Evolutionary conservation across 2,329 filamentous ascomycete genomes (phyloP), one percentile per base, ranked within the genome.

Genomic region (Parastagonospora avenae): DNA sequence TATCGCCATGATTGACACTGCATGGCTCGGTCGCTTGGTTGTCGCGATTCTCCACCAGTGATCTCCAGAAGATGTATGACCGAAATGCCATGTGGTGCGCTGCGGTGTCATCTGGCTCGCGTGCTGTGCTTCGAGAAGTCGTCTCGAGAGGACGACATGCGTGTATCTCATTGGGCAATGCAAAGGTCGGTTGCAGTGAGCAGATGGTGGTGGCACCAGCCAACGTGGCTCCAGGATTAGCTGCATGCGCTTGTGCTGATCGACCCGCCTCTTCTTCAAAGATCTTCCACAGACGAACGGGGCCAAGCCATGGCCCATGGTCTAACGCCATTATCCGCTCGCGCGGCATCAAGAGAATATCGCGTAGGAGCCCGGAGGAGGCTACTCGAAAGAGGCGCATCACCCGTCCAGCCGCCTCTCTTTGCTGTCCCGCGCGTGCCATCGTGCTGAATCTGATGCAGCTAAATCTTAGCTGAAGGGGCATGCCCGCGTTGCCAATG

Each of bases 191-290:
- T 48, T 64, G 58, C 42, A 60, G 44, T 32, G 47, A 47, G 57
- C 52, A 59, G 60, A 51, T 52, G 61, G 51, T 48, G 57, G 57
- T 61, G 64, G 64, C 60, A 63, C 63, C 63, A 63, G 55, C 63
- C 64, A 73, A 72, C 69, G 69, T 71, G 71, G 71, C 68, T 66
- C 59, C 69, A 66, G 66, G 71, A 64, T 71, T 70, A 68, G 68
- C 66, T 71, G 69, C 68, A 72, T 66, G 59, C 68, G 65, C 67
- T 71, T 70, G 70, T 64, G 60, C 61, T 71, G 71, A 73, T 73
- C 71, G 71, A 72, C 71, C 69, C 69, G 70, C 67, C 62, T 70
- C 61, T 64, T 57, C 57, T 51, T 53, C 49, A 67, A 46, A 66
- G 68, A 72, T 72, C 68, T 63, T 70, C 70, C 66, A 68, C 68